Base-by-base conservation (phyloP, 2,329 filamentous ascomycete genomes). In the Helicocarpus griseus region DNA sequence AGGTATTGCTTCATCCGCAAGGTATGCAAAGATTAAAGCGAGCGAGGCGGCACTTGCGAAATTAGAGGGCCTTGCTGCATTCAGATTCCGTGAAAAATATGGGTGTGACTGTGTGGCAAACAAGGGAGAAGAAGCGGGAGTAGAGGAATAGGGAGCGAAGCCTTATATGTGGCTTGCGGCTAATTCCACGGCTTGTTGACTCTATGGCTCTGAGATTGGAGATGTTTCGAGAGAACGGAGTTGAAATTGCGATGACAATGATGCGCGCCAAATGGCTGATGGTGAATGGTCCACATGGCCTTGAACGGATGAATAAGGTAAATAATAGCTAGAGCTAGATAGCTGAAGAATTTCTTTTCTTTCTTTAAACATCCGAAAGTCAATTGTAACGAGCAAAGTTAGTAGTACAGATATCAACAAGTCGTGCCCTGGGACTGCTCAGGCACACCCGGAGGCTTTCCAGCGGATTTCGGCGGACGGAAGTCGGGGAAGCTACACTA, bases 11-110 rank as follows among this genome's bases (percentile, higher is more conserved):
- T 79, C 75, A 57, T 89, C 82, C 48, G 78, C 79, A 0, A 76
- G 86, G 44, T 86, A 89, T 67, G 89, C 87, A 0, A 90, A 89
- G 68, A 67, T 86, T 4, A 70, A 69, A 51, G 72, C 71, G 7
- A 75, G 72, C 51, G 63, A 68, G 53, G 62, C 60, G 4, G 70
- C 71, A 2, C 54, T 74, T 51, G 56, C 59, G 5, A 56, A 63
- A 53, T 57, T 83, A 47, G 70, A 78, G 24, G 76, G 74, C 0
- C 54, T 83, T 55, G 65, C 69, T 21, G 66, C 73, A 5, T 73
- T 73, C 7, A 78, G 83, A 50, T 95, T 86, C 54, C 74, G 79
- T 55, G 64, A 64, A 49, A 70, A 65, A 57, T 87, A 79, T 61
- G 70, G 71, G 1, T 95, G 89, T 60, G 68, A 79, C 56, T 96